Evolutionary conservation across 371 early-diverging fungal species (phyloP).

Genomic region (Mycotypha africana): DNA sequence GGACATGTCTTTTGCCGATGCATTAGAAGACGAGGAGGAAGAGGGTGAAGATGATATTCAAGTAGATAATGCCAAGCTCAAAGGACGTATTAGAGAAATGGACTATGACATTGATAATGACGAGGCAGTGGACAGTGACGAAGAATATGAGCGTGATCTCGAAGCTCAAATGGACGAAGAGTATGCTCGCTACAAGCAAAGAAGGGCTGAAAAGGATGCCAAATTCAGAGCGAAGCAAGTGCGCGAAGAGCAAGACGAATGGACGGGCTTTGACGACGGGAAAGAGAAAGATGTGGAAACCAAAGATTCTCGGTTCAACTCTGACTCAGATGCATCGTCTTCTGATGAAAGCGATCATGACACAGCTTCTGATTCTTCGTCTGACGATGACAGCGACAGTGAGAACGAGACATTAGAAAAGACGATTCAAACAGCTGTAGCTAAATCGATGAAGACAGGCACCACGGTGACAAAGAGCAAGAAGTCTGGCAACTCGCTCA

Average conservation of each 20-base stretch:
- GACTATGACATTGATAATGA: conserved; percentile 35
- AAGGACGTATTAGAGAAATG: conserved; percentile 29
- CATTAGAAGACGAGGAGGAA: conserved; percentile 33
- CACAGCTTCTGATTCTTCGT: conserved; percentile 14
- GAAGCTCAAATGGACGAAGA: conserved; percentile 74
- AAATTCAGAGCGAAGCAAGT: conserved; percentile 65
- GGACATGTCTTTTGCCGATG: conserved; percentile 54
- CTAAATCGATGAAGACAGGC: conserved; percentile 7
- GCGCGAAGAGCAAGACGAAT: conserved; percentile 64
- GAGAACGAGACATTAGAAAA: conserved; percentile 32
- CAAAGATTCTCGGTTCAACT: conserved; percentile 23
- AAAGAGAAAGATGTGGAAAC: conserved; percentile 32
- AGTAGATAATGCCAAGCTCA: conserved; percentile 20
- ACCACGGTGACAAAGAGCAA: conserved; percentile 17
- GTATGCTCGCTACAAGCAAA: conserved; percentile 67
- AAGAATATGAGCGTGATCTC: conserved; percentile 49
- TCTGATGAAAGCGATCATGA: conserved; percentile 16
- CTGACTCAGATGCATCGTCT: conserved; percentile 24
- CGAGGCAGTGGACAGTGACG: conserved; percentile 31
- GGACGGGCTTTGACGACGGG: conserved; percentile 61
- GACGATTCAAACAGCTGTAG: no score
- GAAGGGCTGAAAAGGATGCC: conserved; percentile 70
- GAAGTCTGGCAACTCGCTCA: conserved; percentile 42
- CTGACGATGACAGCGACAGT: conserved; percentile 15
- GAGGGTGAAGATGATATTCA: conserved; percentile 35